Conservation (phyloP, 2,329 filamentous ascomycete genomes). For the Colletotrichum sp. region DNA sequence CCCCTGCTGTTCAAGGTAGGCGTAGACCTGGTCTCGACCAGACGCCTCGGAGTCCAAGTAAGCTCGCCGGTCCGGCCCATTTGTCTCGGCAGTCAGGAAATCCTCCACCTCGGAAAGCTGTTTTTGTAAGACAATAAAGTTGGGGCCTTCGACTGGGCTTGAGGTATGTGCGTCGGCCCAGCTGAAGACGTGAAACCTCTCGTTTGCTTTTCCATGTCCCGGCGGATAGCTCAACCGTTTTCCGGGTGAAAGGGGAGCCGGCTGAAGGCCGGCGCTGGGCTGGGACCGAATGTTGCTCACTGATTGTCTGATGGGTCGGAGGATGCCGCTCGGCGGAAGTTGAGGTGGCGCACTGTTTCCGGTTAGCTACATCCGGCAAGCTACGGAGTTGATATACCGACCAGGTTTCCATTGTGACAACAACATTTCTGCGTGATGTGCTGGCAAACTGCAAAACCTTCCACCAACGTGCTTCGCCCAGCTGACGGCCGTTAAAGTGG, state of each 20-base stretch:
- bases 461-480: constrained; percentile 33
- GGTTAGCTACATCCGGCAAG: not conserved
- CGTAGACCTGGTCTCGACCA: constrained; percentile 32
- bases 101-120: constrained; percentile 12
- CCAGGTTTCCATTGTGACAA: constrained; percentile 24
- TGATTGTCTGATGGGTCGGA: not conserved
- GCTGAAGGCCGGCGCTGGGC: not conserved
- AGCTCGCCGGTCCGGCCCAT: not conserved
- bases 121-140: constrained; percentile 13
- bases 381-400: not conserved
- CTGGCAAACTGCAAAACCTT: constrained; percentile 32
- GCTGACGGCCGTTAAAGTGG: constrained; percentile 31
- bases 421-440: constrained; percentile 23
- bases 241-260: not conserved
- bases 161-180: not conserved
- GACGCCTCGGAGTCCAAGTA: constrained; percentile 11
- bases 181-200: constrained; percentile 19
- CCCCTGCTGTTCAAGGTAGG: constrained; percentile 22
- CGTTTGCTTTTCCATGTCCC: not conserved
- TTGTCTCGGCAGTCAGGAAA: constrained; percentile 9
- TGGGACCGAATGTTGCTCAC: not conserved
- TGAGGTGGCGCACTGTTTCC: constrained; percentile 3
- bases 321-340: constrained; percentile 9
- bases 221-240: constrained; percentile 2
- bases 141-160: constrained; percentile 3